phyloP scores from a whole-genome alignment of 73 alveolate species.

The Stentor roeselii region DNA sequence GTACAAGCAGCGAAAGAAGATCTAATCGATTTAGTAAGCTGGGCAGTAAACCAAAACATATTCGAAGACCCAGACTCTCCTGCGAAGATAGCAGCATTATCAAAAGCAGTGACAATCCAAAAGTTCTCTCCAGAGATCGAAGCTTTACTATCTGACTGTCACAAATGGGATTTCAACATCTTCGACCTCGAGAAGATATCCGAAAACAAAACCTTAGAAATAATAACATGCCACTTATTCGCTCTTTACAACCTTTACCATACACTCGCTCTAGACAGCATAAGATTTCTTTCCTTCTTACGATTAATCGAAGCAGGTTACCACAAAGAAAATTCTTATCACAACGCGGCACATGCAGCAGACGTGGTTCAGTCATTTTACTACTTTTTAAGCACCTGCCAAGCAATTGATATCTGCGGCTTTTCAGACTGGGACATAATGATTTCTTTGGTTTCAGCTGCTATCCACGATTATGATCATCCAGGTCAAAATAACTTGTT shows the following conservation, averaged over 20 bases:
- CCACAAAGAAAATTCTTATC: conserved; percentile 51
- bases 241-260: background rate
- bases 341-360: conserved; percentile 76
- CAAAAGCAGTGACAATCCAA: background rate
- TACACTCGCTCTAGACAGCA: background rate
- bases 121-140: background rate
- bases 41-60: background rate
- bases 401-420: conserved; percentile 52
- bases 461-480: conserved; percentile 72
- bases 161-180: conserved; percentile 2
- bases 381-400: conserved; percentile 60
- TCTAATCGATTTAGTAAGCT: background rate
- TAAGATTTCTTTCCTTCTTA: conserved; percentile 43
- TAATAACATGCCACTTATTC: background rate
- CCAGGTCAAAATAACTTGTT: conserved; percentile 66
- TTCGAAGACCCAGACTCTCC: background rate
- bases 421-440: conserved; percentile 50
- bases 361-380: conserved; percentile 78
- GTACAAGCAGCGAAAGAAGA: background rate
- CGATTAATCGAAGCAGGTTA: conserved; percentile 47
- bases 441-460: conserved; percentile 52
- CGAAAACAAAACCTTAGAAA: background rate
- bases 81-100: background rate
- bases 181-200: background rate
- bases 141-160: background rate